These are phyloP conservation scores for Fusarium sp. DNA, from an alignment of 2,329 filamentous ascomycete species.

Conservation along the genomic window DNA sequence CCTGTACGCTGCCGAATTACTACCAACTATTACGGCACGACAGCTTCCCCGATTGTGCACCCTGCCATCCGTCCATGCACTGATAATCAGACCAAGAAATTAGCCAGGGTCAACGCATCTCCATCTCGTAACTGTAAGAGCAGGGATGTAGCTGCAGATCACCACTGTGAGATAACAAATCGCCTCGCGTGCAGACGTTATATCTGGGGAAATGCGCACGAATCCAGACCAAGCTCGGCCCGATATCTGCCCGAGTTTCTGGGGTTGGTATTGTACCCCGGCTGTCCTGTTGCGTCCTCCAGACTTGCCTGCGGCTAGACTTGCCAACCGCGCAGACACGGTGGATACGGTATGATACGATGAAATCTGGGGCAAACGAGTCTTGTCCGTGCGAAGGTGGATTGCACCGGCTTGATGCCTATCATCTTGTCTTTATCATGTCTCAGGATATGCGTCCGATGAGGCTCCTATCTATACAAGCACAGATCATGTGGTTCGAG, in stretches of 20 bases:
- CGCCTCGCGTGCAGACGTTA: not conserved
- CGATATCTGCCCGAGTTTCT: not conserved
- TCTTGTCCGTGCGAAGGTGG: not conserved
- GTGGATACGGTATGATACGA: not conserved
- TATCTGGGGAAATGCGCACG: not conserved
- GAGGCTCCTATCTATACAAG: not conserved
- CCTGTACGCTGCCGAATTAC: not conserved
- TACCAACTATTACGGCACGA: not conserved
- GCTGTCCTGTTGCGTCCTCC: not conserved
- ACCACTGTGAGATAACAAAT: not conserved
- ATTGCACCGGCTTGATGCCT: not conserved
- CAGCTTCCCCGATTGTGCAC: not conserved
- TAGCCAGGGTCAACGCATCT: not conserved
- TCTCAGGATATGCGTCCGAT: not conserved
- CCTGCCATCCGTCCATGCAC: not conserved
- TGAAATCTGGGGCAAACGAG: not conserved
- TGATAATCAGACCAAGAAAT: not conserved
- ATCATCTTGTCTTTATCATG: not conserved
- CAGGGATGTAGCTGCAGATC: not conserved
- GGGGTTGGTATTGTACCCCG: not conserved
- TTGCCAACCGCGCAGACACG: not conserved
- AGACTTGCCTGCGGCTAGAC: not conserved
- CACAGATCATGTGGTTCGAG: not conserved
- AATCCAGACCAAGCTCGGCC: not conserved
- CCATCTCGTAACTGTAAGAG: not conserved